These are phyloP conservation scores for Beauveria sp. DNA, from an alignment of 2,329 filamentous ascomycete species.

Conservation along the genomic window DNA sequence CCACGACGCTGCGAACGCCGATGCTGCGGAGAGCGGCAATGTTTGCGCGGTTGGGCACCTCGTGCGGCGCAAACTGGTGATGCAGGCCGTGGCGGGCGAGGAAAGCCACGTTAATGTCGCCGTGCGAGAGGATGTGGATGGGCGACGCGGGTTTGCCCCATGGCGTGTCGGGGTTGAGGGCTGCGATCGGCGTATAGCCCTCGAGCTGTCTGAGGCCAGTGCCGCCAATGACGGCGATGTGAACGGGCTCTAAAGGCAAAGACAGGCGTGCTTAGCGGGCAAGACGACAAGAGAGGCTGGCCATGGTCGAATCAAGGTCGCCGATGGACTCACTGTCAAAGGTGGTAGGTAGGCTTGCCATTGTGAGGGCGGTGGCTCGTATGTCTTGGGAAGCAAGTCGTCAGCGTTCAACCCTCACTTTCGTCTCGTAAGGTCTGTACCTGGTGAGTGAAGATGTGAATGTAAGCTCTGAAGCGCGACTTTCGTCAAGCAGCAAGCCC, in stretches of 20 bases:
- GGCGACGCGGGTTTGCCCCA: constrained; percentile 74
- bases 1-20: constrained; percentile 84
- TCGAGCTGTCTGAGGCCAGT: constrained; percentile 85
- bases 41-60: constrained; percentile 91
- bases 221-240: constrained; percentile 86
- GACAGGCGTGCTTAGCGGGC: constrained; percentile 7
- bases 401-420: not conserved
- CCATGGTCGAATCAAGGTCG: not conserved
- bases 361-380: constrained; percentile 20
- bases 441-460: not conserved
- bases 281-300: not conserved
- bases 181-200: constrained; percentile 77
- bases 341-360: constrained; percentile 47
- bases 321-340: constrained; percentile 47
- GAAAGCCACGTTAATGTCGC: constrained; percentile 78
- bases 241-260: constrained; percentile 50
- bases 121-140: constrained; percentile 84
- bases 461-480: not conserved
- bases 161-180: constrained; percentile 69
- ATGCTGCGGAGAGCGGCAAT: constrained; percentile 92
- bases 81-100: constrained; percentile 83
- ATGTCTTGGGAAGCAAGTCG: not conserved
- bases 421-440: not conserved
- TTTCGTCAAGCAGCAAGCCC: not conserved
- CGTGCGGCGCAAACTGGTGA: constrained; percentile 87